These are phyloP conservation scores for Lathyrus oleraceus DNA, from an alignment of 306 rosid species.

Conservation along the genomic window DNA sequence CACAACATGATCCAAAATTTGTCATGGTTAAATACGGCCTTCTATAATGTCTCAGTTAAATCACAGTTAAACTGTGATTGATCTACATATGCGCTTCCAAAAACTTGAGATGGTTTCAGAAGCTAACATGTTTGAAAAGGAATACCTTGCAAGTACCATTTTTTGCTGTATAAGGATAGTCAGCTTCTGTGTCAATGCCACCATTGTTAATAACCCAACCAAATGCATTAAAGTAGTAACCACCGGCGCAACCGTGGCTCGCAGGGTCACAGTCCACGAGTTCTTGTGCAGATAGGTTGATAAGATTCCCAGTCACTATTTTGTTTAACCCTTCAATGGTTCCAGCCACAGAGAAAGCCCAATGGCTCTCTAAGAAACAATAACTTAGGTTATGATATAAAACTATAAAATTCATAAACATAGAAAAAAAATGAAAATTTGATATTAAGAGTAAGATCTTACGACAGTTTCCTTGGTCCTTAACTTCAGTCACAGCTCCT, in stretches of 20 bases:
- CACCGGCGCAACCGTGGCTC: conserved; percentile 62
- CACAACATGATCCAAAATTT: too few species aligned
- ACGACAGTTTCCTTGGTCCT: conserved; percentile 63
- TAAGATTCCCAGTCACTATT: conserved; percentile 54
- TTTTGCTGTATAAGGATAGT: conserved; percentile 55
- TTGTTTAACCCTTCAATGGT: conserved; percentile 76
- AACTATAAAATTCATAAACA: background rate
- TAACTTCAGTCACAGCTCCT: conserved; percentile 58
- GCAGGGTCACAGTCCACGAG: conserved; percentile 67
- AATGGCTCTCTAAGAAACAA: conserved; percentile 56
- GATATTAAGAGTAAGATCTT: conserved; percentile 31
- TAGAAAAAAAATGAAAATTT: background rate
- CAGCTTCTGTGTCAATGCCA: conserved; percentile 60
- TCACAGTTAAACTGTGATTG: too few species aligned
- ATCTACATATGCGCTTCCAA: too few species aligned
- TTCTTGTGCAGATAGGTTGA: conserved; percentile 63
- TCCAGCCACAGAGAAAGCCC: conserved; percentile 68
- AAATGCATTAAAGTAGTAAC: conserved; percentile 69
- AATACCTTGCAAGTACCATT: conserved; percentile 52
- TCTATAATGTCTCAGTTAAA: too few species aligned
- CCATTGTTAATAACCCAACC: conserved; percentile 67
- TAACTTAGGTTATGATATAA: background rate
- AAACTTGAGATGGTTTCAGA: background rate
- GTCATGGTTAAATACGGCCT: too few species aligned
- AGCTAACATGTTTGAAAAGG: background rate